Evolutionary conservation across 768 basidiomycete species (phyloP).

Genomic region (Rhodotorula paludigena): DNA sequence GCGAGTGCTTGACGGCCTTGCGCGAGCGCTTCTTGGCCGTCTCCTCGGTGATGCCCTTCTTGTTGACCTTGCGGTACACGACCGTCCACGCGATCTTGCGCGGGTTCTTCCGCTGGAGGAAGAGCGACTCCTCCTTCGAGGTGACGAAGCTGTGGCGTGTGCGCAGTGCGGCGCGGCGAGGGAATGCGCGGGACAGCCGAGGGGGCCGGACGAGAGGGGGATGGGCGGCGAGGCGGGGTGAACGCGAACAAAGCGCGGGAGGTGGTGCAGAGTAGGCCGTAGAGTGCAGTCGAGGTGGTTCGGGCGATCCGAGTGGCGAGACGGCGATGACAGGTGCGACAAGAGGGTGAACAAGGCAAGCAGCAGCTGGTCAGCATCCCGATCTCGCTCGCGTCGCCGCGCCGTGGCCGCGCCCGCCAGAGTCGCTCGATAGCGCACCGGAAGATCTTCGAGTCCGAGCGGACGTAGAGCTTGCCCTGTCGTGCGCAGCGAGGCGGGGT

Average conservation of each 20-base stretch:
- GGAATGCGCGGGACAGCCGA: neutral
- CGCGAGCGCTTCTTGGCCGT: constrained; percentile 98
- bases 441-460: constrained; percentile 44
- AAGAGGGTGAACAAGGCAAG: no score
- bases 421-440: no score
- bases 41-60: constrained; percentile 99
- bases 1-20: constrained; percentile 91
- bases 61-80: constrained; percentile 92
- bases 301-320: no score
- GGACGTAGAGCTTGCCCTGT: constrained; percentile 43
- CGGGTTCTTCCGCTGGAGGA: constrained; percentile 99
- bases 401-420: neutral
- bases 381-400: neutral
- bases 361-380: neutral
- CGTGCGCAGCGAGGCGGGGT: neutral
- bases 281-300: no score
- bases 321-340: no score
- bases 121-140: constrained; percentile 92
- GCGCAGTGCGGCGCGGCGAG: neutral
- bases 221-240: neutral
- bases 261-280: no score
- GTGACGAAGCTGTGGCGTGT: constrained; percentile 70
- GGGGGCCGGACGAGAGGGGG: neutral
- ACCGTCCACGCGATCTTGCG: constrained; percentile 98
- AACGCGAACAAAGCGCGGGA: neutral